These are phyloP conservation scores for Cytospora paraplurivora DNA, from an alignment of 2,329 filamentous ascomycete genomes.

Conservation along the genomic window DNA sequence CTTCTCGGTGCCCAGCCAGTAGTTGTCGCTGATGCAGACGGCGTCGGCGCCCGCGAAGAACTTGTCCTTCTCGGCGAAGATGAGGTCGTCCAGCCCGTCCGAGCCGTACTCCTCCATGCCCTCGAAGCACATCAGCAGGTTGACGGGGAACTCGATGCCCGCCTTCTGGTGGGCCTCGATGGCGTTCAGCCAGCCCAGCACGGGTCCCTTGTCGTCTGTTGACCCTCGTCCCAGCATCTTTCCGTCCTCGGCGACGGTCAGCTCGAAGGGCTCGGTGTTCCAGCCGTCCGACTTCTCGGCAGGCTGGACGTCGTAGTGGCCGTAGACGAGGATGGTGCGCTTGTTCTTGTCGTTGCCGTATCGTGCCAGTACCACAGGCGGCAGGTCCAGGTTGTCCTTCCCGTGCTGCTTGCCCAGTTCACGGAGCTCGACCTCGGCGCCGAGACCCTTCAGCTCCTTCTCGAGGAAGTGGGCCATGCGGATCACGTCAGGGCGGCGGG, in stretches of 20 bases:
- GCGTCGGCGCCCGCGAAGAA: conserved; percentile 96
- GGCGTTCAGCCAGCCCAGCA: conserved; percentile 95
- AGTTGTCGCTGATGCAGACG: conserved; percentile 98
- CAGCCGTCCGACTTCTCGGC: conserved; percentile 92
- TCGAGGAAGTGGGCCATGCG: conserved; percentile 95
- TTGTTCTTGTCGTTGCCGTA: conserved; percentile 93
- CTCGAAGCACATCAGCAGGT: conserved; percentile 98
- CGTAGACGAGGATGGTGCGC: conserved; percentile 93
- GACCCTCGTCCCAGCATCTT: conserved; percentile 95
- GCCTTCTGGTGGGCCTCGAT: conserved; percentile 98
- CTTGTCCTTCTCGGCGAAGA: conserved; percentile 85
- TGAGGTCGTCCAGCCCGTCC: conserved; percentile 93
- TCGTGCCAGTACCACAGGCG: conserved; percentile 86
- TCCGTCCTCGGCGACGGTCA: conserved; percentile 84
- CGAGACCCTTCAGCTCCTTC: conserved; percentile 77
- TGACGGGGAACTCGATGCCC: conserved; percentile 91
- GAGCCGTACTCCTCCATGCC: conserved; percentile 99
- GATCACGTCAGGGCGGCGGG: conserved; percentile 86
- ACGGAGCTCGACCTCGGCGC: conserved; percentile 84
- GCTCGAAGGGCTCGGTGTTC: conserved; percentile 90
- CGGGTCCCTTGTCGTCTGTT: conserved; percentile 97
- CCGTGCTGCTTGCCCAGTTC: conserved; percentile 89
- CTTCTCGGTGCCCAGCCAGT: conserved; percentile 99
- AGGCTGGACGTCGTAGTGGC: conserved; percentile 98
- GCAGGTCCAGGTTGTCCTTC: conserved; percentile 86